Conservation (phyloP, 805 yeast genomes). For the Saccharomycopsis olivae region DNA sequence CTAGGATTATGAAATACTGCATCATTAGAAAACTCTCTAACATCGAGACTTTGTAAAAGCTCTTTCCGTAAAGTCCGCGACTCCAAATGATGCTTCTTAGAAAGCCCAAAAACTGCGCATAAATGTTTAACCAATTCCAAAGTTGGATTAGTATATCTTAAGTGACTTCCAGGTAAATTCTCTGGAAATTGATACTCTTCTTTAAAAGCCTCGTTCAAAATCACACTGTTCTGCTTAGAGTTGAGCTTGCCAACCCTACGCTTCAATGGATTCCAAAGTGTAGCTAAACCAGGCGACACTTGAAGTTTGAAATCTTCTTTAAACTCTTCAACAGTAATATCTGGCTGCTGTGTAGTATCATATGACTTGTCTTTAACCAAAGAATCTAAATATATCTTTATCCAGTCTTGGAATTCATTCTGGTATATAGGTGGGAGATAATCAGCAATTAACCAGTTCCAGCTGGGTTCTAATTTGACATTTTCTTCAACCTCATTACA, state of each 20-base stretch:
- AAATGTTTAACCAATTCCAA: slow-evolving; percentile 70
- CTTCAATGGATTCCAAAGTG: slow-evolving; percentile 46
- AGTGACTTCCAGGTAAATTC: slow-evolving; percentile 67
- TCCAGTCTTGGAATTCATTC: slow-evolving; percentile 83
- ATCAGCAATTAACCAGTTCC: slow-evolving; percentile 66
- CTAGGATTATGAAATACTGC: slow-evolving; percentile 71
- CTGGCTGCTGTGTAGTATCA: slow-evolving; percentile 40
- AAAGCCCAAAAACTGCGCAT: slow-evolving; percentile 61
- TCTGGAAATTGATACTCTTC: slow-evolving; percentile 63
- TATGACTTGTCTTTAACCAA: slow-evolving; percentile 42
- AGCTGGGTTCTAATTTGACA: slow-evolving; percentile 26
- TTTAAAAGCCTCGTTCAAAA: slow-evolving; percentile 51
- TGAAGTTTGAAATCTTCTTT: slow-evolving; percentile 23
- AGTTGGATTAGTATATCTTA: slow-evolving; percentile 54
- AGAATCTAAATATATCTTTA: slow-evolving; percentile 62
- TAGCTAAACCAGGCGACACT: slow-evolving; percentile 38
- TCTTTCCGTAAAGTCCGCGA: slow-evolving; percentile 67
- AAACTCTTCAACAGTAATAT: not conserved
- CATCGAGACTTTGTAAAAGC: slow-evolving; percentile 59
- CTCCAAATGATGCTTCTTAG: slow-evolving; percentile 55
- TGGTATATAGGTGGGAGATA: slow-evolving; percentile 68
- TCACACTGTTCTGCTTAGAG: slow-evolving; percentile 62
- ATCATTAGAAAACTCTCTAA: slow-evolving; percentile 74
- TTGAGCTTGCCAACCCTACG: slow-evolving; percentile 57
- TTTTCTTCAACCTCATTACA: slow-evolving; percentile 24